Evolutionary conservation across 768 basidiomycete species (phyloP), one percentile per base, ranked within the genome.

Genomic region (Rhizopogon sp.): DNA sequence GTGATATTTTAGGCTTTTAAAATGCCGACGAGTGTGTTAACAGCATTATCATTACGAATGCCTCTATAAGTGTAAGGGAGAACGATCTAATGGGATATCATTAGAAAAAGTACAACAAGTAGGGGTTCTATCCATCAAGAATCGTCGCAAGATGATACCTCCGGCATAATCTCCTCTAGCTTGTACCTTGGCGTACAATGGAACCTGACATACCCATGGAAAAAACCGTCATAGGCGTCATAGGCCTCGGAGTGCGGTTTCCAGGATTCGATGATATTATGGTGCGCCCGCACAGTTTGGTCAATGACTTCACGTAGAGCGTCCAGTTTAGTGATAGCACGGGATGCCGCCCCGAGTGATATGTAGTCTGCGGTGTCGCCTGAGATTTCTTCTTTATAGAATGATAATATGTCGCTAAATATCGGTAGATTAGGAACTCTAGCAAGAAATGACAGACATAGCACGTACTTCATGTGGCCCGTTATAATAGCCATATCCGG

Each of bases 371-470:
- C 64, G 5, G 57, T 54, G 50, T 76, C 76, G 2, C 66, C 69
- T 0, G 52, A 64, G 1, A 64, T 52, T 50, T 76, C 75, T 64
- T 77, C 76, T 54, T 77, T 69, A 55, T 76, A 72, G 52, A 76
- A 76, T 0, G 70, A 76, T 1, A 75, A 58, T 29, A 76, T 59
- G 37, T 77, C 75, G 54, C 75, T 76, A 9, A 7, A 31, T 9
- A 41, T 1, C 17, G 9, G n/a, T 16, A 42, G 3, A 17, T 41
- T n/a, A 41, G 40, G 20, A 42, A 11, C 17, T 3, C 20, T 22
- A 5, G 17, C 3, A 22, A 6, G 11, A 42, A 9, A 20, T 42
- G 1, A 6, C 20, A 5, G 42, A 10, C 6, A 3, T 31, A 9
- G 20, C 10, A 20, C n/a, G 3, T 42, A 42, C 41, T 42, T 42